A percentile compares a stretch with the other conserved stretches of the same genome.
Conservation (phyloP, 2,329 filamentous ascomycete species). For the Penicillium fuscoglaucum region DNA sequence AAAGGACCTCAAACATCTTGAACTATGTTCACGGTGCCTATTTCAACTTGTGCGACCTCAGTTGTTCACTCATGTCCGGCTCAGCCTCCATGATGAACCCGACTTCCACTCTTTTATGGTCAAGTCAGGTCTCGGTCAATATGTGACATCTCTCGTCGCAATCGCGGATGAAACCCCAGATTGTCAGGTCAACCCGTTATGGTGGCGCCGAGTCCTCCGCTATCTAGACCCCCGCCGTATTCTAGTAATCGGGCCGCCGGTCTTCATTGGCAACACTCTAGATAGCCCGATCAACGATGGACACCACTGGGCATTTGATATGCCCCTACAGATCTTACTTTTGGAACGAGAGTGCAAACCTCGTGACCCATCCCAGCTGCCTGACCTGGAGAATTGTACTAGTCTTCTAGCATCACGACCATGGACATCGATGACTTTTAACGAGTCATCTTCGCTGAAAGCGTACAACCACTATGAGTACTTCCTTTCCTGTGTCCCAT, state of each 20-base stretch:
- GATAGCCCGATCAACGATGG: conserved; percentile 58
- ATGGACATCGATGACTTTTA: conserved; percentile 51
- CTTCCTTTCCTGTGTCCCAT: conserved; percentile 64
- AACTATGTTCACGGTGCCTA: conserved; percentile 57
- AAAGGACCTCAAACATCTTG: conserved; percentile 56
- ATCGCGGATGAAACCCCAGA: conserved; percentile 46
- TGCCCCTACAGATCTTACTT: conserved; percentile 61
- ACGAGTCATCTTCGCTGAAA: conserved; percentile 72
- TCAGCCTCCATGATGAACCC: conserved; percentile 38
- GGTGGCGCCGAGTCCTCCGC: conserved; percentile 59
- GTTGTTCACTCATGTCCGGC: conserved; percentile 59
- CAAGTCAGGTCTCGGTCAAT: conserved; percentile 31
- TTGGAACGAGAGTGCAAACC: conserved; percentile 34
- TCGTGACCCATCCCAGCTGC: conserved; percentile 27
- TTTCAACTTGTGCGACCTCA: conserved; percentile 53
- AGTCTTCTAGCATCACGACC: conserved; percentile 57
- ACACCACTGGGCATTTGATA: conserved; percentile 65
- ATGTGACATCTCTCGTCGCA: conserved; percentile 53
- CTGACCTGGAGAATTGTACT: conserved; percentile 24
- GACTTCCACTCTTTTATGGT: conserved; percentile 44
- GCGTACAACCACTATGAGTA: conserved; percentile 72
- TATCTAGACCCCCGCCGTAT: conserved; percentile 56
- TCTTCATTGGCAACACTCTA: conserved; percentile 61
- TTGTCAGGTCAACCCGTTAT: conserved; percentile 37
- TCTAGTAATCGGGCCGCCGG: conserved; percentile 62